Conservation (phyloP, 75 land plant genomes). For the Cupressus sempervirens region DNA sequence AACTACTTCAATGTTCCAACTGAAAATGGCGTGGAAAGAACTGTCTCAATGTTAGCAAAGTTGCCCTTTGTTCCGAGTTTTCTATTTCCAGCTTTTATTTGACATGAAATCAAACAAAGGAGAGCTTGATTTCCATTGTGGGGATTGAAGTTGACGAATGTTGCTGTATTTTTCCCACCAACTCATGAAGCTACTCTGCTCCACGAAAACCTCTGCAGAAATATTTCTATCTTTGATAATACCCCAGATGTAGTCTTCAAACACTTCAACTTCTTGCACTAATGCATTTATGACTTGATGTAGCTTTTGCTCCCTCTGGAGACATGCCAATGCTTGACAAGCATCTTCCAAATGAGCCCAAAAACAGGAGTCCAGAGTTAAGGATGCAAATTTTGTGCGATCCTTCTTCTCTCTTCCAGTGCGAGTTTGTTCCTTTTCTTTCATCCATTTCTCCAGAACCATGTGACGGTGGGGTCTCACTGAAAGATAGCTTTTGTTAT, state of each 20-base stretch:
- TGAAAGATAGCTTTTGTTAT: neutral
- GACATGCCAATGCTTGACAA: neutral
- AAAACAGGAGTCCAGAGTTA: neutral
- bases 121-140: neutral
- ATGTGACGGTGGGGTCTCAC: conserved; percentile 12
- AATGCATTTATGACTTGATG: neutral
- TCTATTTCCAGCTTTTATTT: neutral
- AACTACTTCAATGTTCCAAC: neutral
- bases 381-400: conserved; percentile 7
- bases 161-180: neutral
- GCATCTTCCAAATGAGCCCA: conserved; percentile 2
- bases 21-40: neutral
- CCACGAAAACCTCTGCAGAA: neutral
- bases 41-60: neutral
- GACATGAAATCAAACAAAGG: neutral
- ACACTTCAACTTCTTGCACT: neutral
- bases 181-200: neutral
- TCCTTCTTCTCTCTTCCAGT: neutral
- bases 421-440: conserved; percentile 7
- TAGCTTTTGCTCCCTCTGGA: neutral
- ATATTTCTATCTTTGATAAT: neutral
- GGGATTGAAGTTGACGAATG: neutral
- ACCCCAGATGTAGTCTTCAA: neutral
- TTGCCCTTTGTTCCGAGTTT: neutral
- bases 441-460: conserved; percentile 11